Conservation (phyloP, 768 basidiomycete species). For the Leccinum aurantiacum region DNA sequence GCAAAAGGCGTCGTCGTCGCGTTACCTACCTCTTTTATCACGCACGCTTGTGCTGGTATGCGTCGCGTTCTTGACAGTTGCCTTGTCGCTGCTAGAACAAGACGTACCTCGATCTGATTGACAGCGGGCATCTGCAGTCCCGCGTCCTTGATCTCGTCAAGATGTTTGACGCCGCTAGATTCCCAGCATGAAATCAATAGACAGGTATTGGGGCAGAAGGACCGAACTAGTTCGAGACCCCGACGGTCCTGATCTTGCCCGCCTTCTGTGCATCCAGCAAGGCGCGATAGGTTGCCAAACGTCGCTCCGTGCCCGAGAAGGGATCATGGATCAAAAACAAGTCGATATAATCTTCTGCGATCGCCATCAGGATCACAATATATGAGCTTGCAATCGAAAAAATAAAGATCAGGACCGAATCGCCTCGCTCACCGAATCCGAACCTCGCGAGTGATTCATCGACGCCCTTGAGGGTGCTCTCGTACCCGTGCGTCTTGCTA, state of each 20-base stretch:
- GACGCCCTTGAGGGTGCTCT: conserved; percentile 55
- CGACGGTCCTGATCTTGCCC: conserved; percentile 71
- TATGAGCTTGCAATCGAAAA: background rate
- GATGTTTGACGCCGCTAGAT: conserved; percentile 63
- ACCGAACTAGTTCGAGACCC: conserved; percentile 81
- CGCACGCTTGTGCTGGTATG: too few relatives aligned
- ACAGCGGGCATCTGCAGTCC: conserved; percentile 67
- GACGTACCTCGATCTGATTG: conserved; percentile 76
- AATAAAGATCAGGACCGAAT: background rate
- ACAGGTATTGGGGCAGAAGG: background rate
- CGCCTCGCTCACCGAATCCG: conserved; percentile 48
- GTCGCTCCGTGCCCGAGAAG: conserved; percentile 55
- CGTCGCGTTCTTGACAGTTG: too few relatives aligned
- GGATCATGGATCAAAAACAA: conserved; percentile 81
- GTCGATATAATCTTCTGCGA: conserved; percentile 58
- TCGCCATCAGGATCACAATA: background rate
- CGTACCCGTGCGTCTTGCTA: conserved; percentile 61
- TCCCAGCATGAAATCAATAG: background rate
- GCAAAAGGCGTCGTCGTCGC: too few relatives aligned
- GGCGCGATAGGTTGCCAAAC: conserved; percentile 72
- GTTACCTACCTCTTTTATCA: too few relatives aligned
- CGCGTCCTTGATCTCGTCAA: conserved; percentile 68
- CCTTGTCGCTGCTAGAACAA: too few relatives aligned
- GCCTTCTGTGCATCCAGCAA: conserved; percentile 58
- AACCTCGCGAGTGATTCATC: conserved; percentile 61